A percentile compares a stretch with the other conserved stretches of the same genome.
Conservation (phyloP, 345 rosid species). For the Heritiera fomes region DNA sequence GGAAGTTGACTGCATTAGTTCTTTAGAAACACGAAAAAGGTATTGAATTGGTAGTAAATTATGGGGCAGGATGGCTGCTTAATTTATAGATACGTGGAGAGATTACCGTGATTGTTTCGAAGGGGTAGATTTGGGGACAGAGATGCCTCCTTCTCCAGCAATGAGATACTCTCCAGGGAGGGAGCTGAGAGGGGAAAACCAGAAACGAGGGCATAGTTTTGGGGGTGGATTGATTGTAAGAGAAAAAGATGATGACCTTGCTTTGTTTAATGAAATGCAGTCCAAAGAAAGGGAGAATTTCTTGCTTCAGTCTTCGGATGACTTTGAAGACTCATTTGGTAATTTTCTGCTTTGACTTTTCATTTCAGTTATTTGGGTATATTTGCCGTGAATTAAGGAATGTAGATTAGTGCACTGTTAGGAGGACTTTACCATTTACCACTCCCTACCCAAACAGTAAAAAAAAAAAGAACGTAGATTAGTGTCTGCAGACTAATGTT, state of each 20-base stretch:
- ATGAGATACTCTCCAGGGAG: slow-evolving; percentile 75
- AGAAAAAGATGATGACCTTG: slow-evolving; percentile 89
- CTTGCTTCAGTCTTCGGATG: slow-evolving; percentile 78
- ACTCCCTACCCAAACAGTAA: too few relatives aligned
- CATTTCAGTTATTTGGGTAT: slow-evolving; percentile 16
- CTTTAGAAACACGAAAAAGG: neutral
- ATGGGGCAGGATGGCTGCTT: slow-evolving; percentile 20
- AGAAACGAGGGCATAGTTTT: slow-evolving; percentile 72
- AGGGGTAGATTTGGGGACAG: slow-evolving; percentile 23
- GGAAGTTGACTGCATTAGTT: slow-evolving; percentile 13
- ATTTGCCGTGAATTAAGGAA: neutral
- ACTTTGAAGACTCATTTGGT: slow-evolving; percentile 85
- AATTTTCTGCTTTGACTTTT: slow-evolving; percentile 39
- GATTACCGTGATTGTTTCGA: slow-evolving; percentile 23
- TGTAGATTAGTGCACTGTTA: neutral
- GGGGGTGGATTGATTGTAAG: slow-evolving; percentile 61
- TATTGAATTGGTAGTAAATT: slow-evolving; percentile 21
- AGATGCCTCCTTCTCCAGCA: slow-evolving; percentile 94
- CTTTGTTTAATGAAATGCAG: slow-evolving; percentile 87
- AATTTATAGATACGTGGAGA: slow-evolving; percentile 8
- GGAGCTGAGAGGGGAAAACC: slow-evolving; percentile 58
- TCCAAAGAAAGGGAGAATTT: slow-evolving; percentile 77
- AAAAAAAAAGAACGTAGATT: neutral
- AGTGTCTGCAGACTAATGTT: slow-evolving; percentile 20
- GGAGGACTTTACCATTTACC: too few relatives aligned